Evolutionary conservation across 2,329 filamentous ascomycete genomes (phyloP).

Genomic region (Colletotrichum gloeosporioides): DNA sequence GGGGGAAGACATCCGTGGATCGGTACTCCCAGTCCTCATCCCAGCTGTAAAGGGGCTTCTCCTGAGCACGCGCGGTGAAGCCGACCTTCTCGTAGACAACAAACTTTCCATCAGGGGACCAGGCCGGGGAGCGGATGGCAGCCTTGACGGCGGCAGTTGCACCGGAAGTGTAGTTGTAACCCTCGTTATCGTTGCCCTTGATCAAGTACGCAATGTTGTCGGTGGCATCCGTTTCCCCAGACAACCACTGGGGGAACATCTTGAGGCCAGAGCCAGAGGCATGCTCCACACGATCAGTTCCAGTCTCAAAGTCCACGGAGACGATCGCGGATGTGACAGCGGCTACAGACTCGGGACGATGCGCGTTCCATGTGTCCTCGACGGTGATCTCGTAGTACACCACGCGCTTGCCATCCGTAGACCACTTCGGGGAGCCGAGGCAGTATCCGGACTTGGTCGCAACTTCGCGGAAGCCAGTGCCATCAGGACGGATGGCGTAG

Average conservation of each 20-base stretch:
- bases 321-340: conserved; percentile 4
- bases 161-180: conserved; percentile 3
- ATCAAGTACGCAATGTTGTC: conserved; percentile 5
- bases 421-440: conserved; percentile 7
- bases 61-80: conserved; percentile 8
- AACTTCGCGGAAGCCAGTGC: not conserved
- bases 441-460: conserved; percentile 1
- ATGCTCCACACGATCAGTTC: conserved; percentile 1
- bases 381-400: conserved; percentile 6
- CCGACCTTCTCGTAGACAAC: conserved; percentile 10
- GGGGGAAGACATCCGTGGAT: conserved; percentile 11
- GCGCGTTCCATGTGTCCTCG: conserved; percentile 9
- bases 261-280: not conserved
- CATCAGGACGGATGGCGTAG: conserved; percentile 6
- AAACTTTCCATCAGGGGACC: conserved; percentile 11
- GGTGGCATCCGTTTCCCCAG: not conserved
- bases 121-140: conserved; percentile 5
- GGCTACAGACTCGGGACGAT: conserved; percentile 7
- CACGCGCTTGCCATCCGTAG: not conserved
- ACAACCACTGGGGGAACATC: conserved; percentile 8
- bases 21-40: conserved; percentile 15
- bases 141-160: not conserved
- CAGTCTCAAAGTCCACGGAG: conserved; percentile 9
- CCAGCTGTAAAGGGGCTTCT: conserved; percentile 11
- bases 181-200: conserved; percentile 7